Base-by-base conservation (phyloP, 2,329 filamentous ascomycete species). In the Trichoderma koningii region DNA sequence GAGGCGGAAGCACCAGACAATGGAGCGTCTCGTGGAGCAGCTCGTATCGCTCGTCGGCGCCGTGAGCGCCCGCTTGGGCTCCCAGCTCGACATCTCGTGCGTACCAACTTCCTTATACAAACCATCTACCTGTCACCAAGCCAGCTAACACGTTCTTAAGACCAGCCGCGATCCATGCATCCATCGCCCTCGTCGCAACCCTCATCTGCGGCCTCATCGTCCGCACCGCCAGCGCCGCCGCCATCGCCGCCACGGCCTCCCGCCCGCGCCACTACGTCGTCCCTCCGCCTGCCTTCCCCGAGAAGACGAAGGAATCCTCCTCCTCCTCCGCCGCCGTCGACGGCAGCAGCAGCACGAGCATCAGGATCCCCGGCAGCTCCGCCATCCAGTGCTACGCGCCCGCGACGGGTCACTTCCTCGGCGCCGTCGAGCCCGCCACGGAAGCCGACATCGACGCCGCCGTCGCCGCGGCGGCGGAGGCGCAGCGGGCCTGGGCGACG, bases 351-450 rank as follows among this genome's bases (percentile, higher is more conserved):
- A 81, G 83, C 42, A 83, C 89, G 1, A 81, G 81, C 19, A 81
- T 92, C 74, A 90, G 88, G 78, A 82, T 85, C n/a, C 75, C 85
- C 1, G 87, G 87, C 17, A 87, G 87, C 45, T 83, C 85, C 1
- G 84, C 87, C 7, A 88, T 96, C 66, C 90, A 92, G 78, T 96
- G 92, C 79, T 95, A 95, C 76, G 90, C 90, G 50, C 95, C 95
- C 1, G 94, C 94, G 1, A 97, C 93, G 26, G 95, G 95, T 68
- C 85, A 90, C 72, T 85, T 92, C 66, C 87, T 99, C 28, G 93
- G 92, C 62, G 82, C 86, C 69, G 83, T 94, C 76, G 91, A 90
- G 75, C 91, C 94, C 19, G 87, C 88, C 9, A 93, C 91, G 1
- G 80, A 87, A 2, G 87, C 88, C 64, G 89, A 87, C 67, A 92